These are phyloP conservation scores for Imleria badia DNA, from an alignment of 768 basidiomycete genomes.

Conservation along the genomic window DNA sequence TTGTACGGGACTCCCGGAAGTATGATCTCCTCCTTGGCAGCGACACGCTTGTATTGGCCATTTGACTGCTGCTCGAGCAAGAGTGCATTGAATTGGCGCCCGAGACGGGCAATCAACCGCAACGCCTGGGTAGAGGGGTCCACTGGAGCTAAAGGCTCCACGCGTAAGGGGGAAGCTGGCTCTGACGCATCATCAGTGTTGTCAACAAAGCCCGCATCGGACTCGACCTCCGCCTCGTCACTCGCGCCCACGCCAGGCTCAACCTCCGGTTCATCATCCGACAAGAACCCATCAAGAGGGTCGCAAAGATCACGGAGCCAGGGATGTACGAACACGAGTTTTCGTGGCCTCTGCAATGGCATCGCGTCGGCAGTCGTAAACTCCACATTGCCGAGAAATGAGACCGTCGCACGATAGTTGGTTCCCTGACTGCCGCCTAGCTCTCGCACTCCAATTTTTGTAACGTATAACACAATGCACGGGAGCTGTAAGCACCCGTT, in stretches of 20 bases:
- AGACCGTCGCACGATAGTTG: not conserved
- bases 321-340: slow-evolving; percentile 5
- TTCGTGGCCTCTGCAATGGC: not conserved
- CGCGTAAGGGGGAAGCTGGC: too few species aligned
- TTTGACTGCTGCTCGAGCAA: too few species aligned
- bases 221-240: too few species aligned
- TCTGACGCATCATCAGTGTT: too few species aligned
- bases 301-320: slow-evolving; percentile 9
- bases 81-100: too few species aligned
- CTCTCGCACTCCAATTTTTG: not conserved
- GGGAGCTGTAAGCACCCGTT: not conserved
- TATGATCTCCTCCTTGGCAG: too few species aligned
- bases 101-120: too few species aligned
- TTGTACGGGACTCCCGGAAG: too few species aligned
- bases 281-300: not conserved
- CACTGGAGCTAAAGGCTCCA: too few species aligned
- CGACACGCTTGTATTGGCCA: too few species aligned
- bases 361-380: not conserved
- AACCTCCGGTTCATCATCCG: not conserved
- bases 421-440: not conserved
- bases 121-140: too few species aligned
- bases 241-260: not conserved
- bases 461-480: not conserved
- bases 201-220: too few species aligned
- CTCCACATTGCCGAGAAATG: not conserved